A percentile compares a stretch with the other conserved stretches of the same genome.
Evolutionary conservation across 2,329 filamentous ascomycete species (phyloP).

Genomic region (Capronia coronata): DNA sequence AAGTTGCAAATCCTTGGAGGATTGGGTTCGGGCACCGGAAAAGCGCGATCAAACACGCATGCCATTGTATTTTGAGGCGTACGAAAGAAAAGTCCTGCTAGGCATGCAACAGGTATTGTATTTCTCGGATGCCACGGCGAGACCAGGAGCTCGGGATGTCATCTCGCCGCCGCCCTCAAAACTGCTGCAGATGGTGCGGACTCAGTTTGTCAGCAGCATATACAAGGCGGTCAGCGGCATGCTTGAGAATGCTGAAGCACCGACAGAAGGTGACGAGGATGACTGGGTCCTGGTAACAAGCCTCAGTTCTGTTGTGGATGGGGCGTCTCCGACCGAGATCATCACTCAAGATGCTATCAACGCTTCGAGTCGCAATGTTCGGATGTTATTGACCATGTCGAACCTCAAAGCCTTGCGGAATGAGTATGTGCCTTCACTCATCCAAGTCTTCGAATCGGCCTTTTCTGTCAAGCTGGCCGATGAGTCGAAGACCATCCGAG

Average conservation of each 20-base stretch:
- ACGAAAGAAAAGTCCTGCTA: slow-evolving; percentile 71
- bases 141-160: slow-evolving; percentile 67
- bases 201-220: slow-evolving; percentile 85
- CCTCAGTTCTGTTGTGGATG: slow-evolving; percentile 22
- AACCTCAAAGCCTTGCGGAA: slow-evolving; percentile 80
- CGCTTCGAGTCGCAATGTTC: slow-evolving; percentile 65
- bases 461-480: slow-evolving; percentile 94
- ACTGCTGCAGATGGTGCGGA: slow-evolving; percentile 80
- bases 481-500: slow-evolving; percentile 83
- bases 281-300: slow-evolving; percentile 47
- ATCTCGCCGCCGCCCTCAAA: slow-evolving; percentile 80
- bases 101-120: slow-evolving; percentile 96
- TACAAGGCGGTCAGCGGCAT: slow-evolving; percentile 93
- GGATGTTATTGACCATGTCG: slow-evolving; percentile 87
- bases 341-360: slow-evolving; percentile 48
- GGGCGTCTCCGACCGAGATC: slow-evolving; percentile 34
- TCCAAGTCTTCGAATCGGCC: slow-evolving; percentile 83
- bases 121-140: slow-evolving; percentile 74
- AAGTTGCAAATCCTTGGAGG: slow-evolving; percentile 84
- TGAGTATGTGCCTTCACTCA: slow-evolving; percentile 78
- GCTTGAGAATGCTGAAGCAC: slow-evolving; percentile 89
- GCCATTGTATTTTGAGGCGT: slow-evolving; percentile 76
- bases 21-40: slow-evolving; percentile 81
- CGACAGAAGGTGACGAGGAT: slow-evolving; percentile 55
- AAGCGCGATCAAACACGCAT: slow-evolving; percentile 83